Conservation (phyloP, 306 rosid genomes). For the Lathyrus tuberosus region DNA sequence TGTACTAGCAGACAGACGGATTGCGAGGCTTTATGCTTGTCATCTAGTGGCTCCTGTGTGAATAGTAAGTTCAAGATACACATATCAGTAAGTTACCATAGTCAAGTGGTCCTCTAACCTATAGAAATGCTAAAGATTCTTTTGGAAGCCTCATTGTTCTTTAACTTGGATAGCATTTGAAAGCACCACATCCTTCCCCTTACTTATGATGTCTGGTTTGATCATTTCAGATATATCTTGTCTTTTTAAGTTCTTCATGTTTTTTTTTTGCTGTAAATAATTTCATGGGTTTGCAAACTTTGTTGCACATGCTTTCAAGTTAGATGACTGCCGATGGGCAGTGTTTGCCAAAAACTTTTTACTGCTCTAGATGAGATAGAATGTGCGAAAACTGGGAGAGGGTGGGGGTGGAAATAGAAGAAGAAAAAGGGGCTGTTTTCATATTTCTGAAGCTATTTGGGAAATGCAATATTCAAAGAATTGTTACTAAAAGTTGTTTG, state of each 20-base stretch:
- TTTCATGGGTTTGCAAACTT: too few relatives aligned
- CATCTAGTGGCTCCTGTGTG: slow-evolving; percentile 23
- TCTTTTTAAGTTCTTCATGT: neutral
- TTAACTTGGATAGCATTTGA: slow-evolving; percentile 21
- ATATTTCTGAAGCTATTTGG: too few relatives aligned
- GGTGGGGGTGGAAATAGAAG: neutral
- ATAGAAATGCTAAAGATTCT: neutral
- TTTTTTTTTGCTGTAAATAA: too few relatives aligned
- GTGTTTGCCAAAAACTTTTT: too few relatives aligned
- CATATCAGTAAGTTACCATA: neutral
- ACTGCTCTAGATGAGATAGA: neutral
- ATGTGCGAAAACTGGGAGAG: too few relatives aligned
- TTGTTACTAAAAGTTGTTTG: slow-evolving; percentile 4
- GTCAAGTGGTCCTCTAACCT: slow-evolving; percentile 9
- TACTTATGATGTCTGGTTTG: slow-evolving; percentile 2
- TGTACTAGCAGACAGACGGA: neutral
- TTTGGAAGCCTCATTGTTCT: neutral
- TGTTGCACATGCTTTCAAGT: too few relatives aligned
- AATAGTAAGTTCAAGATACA: slow-evolving; percentile 20
- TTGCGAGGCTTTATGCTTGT: slow-evolving; percentile 27
- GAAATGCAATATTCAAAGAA: slow-evolving; percentile 10
- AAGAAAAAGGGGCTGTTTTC: neutral
- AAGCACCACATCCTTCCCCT: slow-evolving; percentile 20
- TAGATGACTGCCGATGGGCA: too few relatives aligned
- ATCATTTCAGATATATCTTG: slow-evolving; percentile 9